phyloP scores from a whole-genome alignment of 164 flowering plant genomes.

The Annona cherimola region DNA sequence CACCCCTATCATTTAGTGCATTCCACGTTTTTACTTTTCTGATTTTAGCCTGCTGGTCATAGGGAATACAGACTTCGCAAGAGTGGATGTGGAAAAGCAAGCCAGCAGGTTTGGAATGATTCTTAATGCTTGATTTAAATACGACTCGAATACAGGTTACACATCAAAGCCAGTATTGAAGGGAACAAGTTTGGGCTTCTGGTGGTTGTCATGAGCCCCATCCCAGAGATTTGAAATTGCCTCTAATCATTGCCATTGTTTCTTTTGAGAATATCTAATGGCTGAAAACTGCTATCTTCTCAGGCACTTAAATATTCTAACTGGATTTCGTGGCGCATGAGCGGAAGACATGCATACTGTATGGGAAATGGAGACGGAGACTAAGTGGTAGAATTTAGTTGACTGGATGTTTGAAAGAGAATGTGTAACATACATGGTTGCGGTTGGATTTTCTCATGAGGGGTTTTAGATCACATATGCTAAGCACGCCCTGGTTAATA shows the following conservation, averaged over 20 bases:
- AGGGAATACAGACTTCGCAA: slow-evolving; percentile 60
- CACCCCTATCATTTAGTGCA: too few relatives aligned
- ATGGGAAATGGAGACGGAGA: too few relatives aligned
- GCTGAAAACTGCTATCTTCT: neutral
- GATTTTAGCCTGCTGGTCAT: slow-evolving; percentile 7
- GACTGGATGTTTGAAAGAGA: too few relatives aligned
- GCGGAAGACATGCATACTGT: too few relatives aligned
- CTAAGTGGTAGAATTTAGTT: too few relatives aligned
- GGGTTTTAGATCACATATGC: too few relatives aligned
- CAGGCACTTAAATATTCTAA: neutral
- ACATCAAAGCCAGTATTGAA: neutral
- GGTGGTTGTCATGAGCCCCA: neutral
- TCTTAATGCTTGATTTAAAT: neutral
- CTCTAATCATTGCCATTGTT: neutral
- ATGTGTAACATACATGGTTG: too few relatives aligned
- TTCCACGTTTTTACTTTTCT: neutral
- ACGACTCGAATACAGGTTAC: neutral
- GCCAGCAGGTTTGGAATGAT: slow-evolving; percentile 42
- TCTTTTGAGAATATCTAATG: neutral
- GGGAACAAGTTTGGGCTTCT: neutral
- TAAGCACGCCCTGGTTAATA: too few relatives aligned
- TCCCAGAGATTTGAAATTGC: too few relatives aligned
- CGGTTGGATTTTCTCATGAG: too few relatives aligned
- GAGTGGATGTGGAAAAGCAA: slow-evolving; percentile 82
- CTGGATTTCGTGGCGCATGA: too few relatives aligned